Base-by-base conservation (phyloP, 2,329 filamentous ascomycete genomes). In the Aspergillus sp. region DNA sequence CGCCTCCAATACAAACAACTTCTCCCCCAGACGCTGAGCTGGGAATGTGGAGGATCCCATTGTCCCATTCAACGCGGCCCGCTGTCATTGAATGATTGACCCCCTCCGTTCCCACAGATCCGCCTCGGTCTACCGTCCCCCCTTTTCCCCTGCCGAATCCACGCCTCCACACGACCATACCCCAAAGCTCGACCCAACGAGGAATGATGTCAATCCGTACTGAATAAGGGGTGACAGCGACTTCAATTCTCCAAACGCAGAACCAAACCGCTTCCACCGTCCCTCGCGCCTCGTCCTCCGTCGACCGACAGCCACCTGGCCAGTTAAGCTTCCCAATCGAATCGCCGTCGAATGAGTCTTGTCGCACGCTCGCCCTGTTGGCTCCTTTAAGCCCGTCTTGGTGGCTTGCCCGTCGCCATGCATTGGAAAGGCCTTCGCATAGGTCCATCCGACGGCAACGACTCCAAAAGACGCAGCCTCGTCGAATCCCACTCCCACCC, bases 391-490 rank as follows among this genome's bases (percentile, higher is more conserved):
- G 45, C 49, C 48, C 56, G 47, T 49, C 41, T 44, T 50, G 52
- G 38, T 48, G 58, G 48, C 55, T 50, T 62, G 58, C 20, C 48
- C 53, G 59, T 58, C 65, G 64, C 58, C 60, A 73, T 73, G 71
- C 68, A 71, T 70, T 72, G 71, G 68, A 71, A 71, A 66, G 67
- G 66, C 47, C 60, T 72, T 50, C 67, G 71, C 50, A 62, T 73
- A 36, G 64, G 65, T 55, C 59, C 68, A 46, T 57, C 60, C 50
- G 67, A 73, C 57, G 60, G 59, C 56, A 65, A 58, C 59, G 63
- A 64, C 36, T 62, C 67, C 48, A 73, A 71, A 58, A 60, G 67
- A 59, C 69, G 67, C 45, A 70, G 64, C 55, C 56, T 64, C 46
- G 55, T 67, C 31, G 67, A 71, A 47, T 56, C 64, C 23, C 61